These are phyloP conservation scores for Calonectria hawksworthii DNA, from an alignment of 2,329 filamentous ascomycete genomes.

Conservation along the genomic window DNA sequence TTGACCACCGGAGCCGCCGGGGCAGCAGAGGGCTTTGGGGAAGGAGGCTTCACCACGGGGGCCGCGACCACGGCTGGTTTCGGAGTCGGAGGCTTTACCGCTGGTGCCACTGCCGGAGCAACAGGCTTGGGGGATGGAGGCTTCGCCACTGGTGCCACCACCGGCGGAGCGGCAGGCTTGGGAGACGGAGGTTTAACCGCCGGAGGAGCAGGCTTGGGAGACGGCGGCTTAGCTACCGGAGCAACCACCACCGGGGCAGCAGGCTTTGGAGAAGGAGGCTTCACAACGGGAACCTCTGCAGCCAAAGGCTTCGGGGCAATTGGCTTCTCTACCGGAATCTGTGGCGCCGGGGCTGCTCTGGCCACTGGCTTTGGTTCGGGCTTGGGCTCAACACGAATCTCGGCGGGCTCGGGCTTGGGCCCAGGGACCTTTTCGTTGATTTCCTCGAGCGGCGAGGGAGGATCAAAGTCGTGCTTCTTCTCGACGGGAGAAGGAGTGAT, in stretches of 20 bases:
- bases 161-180: not conserved
- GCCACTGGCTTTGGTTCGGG: not conserved
- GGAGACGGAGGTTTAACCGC: not conserved
- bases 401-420: not conserved
- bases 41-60: not conserved
- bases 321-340: not conserved
- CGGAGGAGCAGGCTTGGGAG: not conserved
- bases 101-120: not conserved
- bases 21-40: not conserved
- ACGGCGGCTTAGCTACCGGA: not conserved
- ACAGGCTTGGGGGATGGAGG: not conserved
- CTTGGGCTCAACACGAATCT: not conserved
- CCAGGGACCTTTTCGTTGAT: not conserved
- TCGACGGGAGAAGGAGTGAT: constrained; percentile 1
- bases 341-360: not conserved
- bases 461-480: not conserved
- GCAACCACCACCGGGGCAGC: not conserved
- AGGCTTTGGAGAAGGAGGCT: not conserved
- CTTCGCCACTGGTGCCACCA: not conserved
- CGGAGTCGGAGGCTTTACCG: not conserved
- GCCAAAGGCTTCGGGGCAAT: not conserved
- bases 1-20: not conserved
- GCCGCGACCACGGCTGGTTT: not conserved
- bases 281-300: not conserved
- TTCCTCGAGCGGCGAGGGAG: not conserved